Percentiles rank a stretch among this genome's conserved stretches.
Conservation (phyloP, 345 rosid species). For the Euphorbia lathyris region DNA sequence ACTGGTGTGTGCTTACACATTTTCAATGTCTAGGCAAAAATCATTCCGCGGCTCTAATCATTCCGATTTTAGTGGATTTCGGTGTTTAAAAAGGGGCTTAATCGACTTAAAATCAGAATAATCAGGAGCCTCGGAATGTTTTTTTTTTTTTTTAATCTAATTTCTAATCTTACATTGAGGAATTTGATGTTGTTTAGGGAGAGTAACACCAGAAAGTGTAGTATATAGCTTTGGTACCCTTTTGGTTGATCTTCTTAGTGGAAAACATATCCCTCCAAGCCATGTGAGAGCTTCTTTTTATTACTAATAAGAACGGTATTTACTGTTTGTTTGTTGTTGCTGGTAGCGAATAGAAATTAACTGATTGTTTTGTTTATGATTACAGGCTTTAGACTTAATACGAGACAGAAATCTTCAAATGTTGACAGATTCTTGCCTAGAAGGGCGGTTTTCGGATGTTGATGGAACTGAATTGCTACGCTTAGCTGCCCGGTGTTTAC, state of each 20-base stretch:
- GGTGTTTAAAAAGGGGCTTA: too few relatives aligned
- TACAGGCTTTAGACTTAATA: constrained; percentile 91
- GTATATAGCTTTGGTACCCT: constrained; percentile 96
- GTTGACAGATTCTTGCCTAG: constrained; percentile 90
- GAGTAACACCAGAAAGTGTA: constrained; percentile 92
- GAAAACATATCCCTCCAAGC: constrained; percentile 94
- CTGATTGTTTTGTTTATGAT: constrained; percentile 1
- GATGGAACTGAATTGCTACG: constrained; percentile 91
- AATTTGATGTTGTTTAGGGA: constrained; percentile 42
- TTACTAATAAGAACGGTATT: too few relatives aligned
- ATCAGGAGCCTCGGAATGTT: too few relatives aligned
- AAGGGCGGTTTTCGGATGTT: constrained; percentile 76
- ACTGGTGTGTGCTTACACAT: constrained; percentile 55
- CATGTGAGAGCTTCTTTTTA: constrained; percentile 55
- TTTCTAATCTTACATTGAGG: background rate
- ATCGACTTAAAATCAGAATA: too few relatives aligned
- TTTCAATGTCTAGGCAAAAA: background rate
- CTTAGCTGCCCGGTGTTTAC: constrained; percentile 87
- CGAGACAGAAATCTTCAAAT: constrained; percentile 83
- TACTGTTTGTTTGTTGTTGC: too few relatives aligned
- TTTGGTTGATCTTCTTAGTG: constrained; percentile 93
- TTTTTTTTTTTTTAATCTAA: too few relatives aligned
- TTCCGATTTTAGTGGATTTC: too few relatives aligned
- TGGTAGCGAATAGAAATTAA: too few relatives aligned
- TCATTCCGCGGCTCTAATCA: too few relatives aligned